These are phyloP conservation scores for Trichoderma polysporum DNA, from an alignment of 2,329 filamentous ascomycete genomes.

Conservation along the genomic window DNA sequence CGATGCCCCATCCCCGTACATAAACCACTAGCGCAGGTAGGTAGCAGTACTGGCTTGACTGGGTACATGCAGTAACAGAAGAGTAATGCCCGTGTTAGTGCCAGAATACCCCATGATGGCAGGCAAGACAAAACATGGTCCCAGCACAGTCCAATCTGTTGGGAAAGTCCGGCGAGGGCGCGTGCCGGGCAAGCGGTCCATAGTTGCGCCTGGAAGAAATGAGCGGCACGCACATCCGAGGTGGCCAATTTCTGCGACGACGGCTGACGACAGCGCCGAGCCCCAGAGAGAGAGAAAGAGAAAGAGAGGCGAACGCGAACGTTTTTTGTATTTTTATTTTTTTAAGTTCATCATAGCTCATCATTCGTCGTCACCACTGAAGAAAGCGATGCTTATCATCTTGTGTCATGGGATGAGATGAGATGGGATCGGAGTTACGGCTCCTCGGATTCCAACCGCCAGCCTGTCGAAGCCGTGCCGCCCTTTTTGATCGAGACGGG, in stretches of 20 bases:
- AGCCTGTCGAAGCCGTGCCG: background rate
- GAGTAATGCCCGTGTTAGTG: background rate
- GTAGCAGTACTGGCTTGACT: background rate
- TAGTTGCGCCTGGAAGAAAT: background rate
- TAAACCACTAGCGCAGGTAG: background rate
- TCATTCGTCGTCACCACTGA: background rate
- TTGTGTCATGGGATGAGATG: background rate
- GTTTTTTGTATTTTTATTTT: background rate
- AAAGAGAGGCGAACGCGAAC: background rate
- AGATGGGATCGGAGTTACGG: background rate
- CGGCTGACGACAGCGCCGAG: constrained; percentile 19
- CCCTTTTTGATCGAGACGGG: background rate
- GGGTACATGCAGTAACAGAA: too few species aligned
- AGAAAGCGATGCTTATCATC: background rate
- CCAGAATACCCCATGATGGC: background rate
- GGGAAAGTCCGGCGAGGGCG: constrained; percentile 5
- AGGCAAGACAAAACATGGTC: background rate
- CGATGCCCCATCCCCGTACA: too few species aligned
- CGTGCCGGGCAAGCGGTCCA: background rate
- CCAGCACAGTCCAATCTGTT: constrained; percentile 15
- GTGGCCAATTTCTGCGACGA: constrained; percentile 14
- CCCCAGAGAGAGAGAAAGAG: background rate
- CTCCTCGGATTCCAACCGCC: background rate
- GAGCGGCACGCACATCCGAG: constrained; percentile 10
- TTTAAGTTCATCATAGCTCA: background rate